These are phyloP conservation scores for Penicillium subrubescens DNA, from an alignment of 495 filamentous ascomycete genomes.

Conservation along the genomic window DNA sequence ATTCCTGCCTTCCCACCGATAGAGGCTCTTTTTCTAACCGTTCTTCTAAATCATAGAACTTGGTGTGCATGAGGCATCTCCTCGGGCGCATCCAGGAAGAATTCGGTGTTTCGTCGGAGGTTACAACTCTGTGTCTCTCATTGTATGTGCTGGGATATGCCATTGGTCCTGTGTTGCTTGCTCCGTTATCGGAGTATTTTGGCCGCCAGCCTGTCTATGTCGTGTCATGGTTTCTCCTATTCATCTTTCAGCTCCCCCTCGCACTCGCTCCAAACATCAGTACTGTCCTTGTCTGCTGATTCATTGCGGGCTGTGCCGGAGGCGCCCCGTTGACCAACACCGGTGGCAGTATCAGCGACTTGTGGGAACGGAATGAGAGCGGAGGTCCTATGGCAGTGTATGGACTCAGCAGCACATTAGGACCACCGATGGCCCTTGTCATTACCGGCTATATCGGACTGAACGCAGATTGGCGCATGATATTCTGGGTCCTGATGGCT, in stretches of 20 bases:
- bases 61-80: slow-evolving; percentile 50
- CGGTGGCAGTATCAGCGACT: slow-evolving; percentile 41
- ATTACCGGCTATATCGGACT: slow-evolving; percentile 46
- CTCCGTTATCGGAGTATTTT: slow-evolving; percentile 66
- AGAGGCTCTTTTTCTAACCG: not conserved
- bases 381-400: slow-evolving; percentile 61
- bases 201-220: slow-evolving; percentile 59
- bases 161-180: slow-evolving; percentile 59
- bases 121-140: slow-evolving; percentile 52
- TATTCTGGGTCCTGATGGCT: slow-evolving; percentile 52
- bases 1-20: not conserved
- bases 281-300: slow-evolving; percentile 59
- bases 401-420: slow-evolving; percentile 49
- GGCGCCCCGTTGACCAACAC: slow-evolving; percentile 54
- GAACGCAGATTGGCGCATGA: slow-evolving; percentile 37
- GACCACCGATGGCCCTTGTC: slow-evolving; percentile 45
- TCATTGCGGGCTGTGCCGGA: slow-evolving; percentile 57
- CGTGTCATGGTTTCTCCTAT: slow-evolving; percentile 60
- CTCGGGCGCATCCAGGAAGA: slow-evolving; percentile 41
- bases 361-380: slow-evolving; percentile 51
- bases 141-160: slow-evolving; percentile 57
- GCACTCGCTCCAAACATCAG: slow-evolving; percentile 56
- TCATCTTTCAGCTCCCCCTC: slow-evolving; percentile 61
- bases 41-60: slow-evolving; percentile 16
- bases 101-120: slow-evolving; percentile 43